A percentile compares a stretch with the other conserved stretches of the same genome.
phyloP scores from a whole-genome alignment of 768 basidiomycete species.

The Boletus fagicola region DNA sequence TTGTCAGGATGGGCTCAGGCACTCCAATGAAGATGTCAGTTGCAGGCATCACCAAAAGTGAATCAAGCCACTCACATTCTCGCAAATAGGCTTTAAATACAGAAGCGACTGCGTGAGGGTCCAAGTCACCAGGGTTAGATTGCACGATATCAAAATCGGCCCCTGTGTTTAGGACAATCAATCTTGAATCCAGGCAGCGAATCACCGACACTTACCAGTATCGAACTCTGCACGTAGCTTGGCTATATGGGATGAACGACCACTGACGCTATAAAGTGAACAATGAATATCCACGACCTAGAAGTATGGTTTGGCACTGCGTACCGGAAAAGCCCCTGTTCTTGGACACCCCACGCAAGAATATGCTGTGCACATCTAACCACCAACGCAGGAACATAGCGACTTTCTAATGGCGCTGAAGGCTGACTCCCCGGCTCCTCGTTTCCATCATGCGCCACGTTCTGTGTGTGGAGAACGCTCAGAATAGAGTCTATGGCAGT shows the following conservation, averaged over 20 bases:
- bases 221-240: slow-evolving; percentile 81
- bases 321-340: slow-evolving; percentile 84
- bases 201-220: slow-evolving; percentile 46
- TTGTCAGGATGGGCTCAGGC: slow-evolving; percentile 82
- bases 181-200: neutral
- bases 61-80: slow-evolving; percentile 63
- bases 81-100: slow-evolving; percentile 91
- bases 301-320: slow-evolving; percentile 23
- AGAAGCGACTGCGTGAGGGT: slow-evolving; percentile 92
- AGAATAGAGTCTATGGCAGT: slow-evolving; percentile 45
- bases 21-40: slow-evolving; percentile 47
- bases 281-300: slow-evolving; percentile 4
- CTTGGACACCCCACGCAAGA: slow-evolving; percentile 77
- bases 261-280: slow-evolving; percentile 60
- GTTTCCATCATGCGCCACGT: neutral
- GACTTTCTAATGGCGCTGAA: slow-evolving; percentile 41
- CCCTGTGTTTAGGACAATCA: slow-evolving; percentile 42
- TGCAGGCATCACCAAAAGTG: neutral
- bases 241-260: slow-evolving; percentile 76
- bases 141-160: slow-evolving; percentile 82
- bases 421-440: slow-evolving; percentile 17
- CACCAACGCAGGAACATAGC: slow-evolving; percentile 70
- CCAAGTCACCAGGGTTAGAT: slow-evolving; percentile 81
- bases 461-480: slow-evolving; percentile 7
- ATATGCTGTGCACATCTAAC: slow-evolving; percentile 83